These are phyloP conservation scores for Penicillium robsamsonii DNA, from an alignment of 495 filamentous ascomycete genomes.

Conservation along the genomic window DNA sequence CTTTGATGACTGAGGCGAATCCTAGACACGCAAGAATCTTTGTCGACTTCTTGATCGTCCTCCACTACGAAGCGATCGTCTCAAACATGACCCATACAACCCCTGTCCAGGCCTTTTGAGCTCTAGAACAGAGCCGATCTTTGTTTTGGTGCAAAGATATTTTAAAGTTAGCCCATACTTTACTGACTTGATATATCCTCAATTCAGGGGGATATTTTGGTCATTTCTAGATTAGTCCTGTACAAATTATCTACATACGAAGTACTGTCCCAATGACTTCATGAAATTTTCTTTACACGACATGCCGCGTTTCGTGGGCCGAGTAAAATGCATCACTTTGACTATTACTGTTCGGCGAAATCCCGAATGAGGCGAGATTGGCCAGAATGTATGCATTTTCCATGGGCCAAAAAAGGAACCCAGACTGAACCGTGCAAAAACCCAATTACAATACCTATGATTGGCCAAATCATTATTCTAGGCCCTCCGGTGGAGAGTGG, in stretches of 20 bases:
- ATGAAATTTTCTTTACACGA: not conserved
- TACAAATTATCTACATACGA: not conserved
- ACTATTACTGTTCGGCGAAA: constrained; percentile 1
- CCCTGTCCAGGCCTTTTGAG: constrained; percentile 1
- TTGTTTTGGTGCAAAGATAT: not conserved
- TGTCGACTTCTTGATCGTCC: not conserved
- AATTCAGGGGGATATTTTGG: not conserved
- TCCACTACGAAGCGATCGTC: constrained; percentile 13
- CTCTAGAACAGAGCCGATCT: constrained; percentile 15
- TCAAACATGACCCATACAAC: constrained; percentile 2
- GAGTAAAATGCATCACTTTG: not conserved
- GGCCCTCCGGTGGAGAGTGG: constrained; percentile 12
- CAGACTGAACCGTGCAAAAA: not conserved
- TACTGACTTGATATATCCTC: not conserved
- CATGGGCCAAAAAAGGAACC: not conserved
- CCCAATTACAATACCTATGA: constrained; percentile 10
- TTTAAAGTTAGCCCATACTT: not conserved
- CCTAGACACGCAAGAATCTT: not conserved
- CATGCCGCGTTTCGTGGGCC: not conserved
- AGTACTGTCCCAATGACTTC: not conserved
- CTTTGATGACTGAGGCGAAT: not conserved
- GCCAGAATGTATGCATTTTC: not conserved
- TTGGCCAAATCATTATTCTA: constrained; percentile 14
- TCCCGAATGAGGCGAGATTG: constrained; percentile 9
- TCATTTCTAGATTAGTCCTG: not conserved